These are phyloP conservation scores for Symbiotaphrina buchneri DNA, from an alignment of 495 filamentous ascomycete genomes.

Conservation along the genomic window DNA sequence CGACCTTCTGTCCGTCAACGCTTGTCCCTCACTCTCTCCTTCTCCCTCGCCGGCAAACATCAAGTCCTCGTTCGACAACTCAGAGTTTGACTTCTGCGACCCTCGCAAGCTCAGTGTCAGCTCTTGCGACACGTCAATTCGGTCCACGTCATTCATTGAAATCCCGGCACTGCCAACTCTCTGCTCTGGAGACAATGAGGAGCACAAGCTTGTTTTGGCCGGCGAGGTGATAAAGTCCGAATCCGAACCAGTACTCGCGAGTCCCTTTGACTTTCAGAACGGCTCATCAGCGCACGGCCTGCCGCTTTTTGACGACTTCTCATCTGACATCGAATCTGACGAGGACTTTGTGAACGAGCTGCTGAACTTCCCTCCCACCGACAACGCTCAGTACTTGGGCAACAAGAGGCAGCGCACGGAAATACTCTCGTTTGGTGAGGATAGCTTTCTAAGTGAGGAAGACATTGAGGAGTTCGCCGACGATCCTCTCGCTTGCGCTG, in stretches of 20 bases:
- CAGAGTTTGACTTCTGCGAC: slow-evolving; percentile 75
- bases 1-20: slow-evolving; percentile 49
- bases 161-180: slow-evolving; percentile 50
- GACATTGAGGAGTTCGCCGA: slow-evolving; percentile 55
- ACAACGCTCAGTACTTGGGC: slow-evolving; percentile 37
- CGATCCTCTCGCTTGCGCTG: slow-evolving; percentile 30
- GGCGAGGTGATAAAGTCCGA: slow-evolving; percentile 29
- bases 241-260: slow-evolving; percentile 20
- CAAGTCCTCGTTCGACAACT: slow-evolving; percentile 40
- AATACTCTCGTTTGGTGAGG: slow-evolving; percentile 45
- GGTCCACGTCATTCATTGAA: too few relatives aligned
- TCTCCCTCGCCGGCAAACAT: slow-evolving; percentile 63
- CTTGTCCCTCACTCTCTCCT: slow-evolving; percentile 74
- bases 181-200: slow-evolving; percentile 50
- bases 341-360: slow-evolving; percentile 68
- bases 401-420: slow-evolving; percentile 61
- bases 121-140: background rate
- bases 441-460: slow-evolving; percentile 51
- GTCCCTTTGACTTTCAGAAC: slow-evolving; percentile 26
- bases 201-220: slow-evolving; percentile 48
- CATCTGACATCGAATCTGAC: slow-evolving; percentile 68
- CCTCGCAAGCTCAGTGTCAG: slow-evolving; percentile 73
- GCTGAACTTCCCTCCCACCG: slow-evolving; percentile 40
- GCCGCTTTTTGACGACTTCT: slow-evolving; percentile 61
- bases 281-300: slow-evolving; percentile 35